Evolutionary conservation across 352 stramenopile species (phyloP).

Genomic region (Phytophthora melonis): DNA sequence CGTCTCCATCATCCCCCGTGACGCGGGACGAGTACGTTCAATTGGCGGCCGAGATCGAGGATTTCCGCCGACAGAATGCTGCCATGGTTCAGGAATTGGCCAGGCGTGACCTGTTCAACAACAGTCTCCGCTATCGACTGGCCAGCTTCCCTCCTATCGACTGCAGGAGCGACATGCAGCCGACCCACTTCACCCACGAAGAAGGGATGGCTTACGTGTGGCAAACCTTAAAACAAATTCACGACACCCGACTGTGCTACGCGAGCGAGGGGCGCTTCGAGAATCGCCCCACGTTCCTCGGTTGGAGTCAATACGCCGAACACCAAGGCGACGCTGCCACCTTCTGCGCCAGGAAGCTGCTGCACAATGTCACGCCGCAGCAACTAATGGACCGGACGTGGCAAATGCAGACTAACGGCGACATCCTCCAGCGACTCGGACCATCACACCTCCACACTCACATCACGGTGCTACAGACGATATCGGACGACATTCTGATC

Average conservation of each 20-base stretch:
- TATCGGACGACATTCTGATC: constrained; percentile 39
- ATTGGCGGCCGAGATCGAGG: constrained; percentile 47
- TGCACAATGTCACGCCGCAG: constrained; percentile 24
- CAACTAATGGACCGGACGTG: constrained; percentile 34
- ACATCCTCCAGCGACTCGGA: constrained; percentile 31
- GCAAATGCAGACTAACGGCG: constrained; percentile 32
- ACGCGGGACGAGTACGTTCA: constrained; percentile 42
- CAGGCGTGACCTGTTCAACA: constrained; percentile 53
- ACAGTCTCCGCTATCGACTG: constrained; percentile 52
- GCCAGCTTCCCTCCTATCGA: constrained; percentile 21
- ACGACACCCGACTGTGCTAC: constrained; percentile 33
- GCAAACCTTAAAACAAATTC: constrained; percentile 28
- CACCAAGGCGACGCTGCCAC: constrained; percentile 34
- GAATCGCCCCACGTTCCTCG: constrained; percentile 44
- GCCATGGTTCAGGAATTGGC: constrained; percentile 41
- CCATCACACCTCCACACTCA: constrained; percentile 29
- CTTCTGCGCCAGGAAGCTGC: constrained; percentile 46
- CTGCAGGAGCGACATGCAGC: constrained; percentile 9
- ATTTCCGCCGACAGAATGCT: constrained; percentile 47
- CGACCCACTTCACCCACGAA: constrained; percentile 30
- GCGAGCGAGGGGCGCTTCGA: constrained; percentile 24
- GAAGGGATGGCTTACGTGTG: constrained; percentile 27
- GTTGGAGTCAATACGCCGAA: constrained; percentile 50
- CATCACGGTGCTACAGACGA: constrained; percentile 36
- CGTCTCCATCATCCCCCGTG: not conserved